Base-by-base conservation (phyloP, 768 basidiomycete species). In the Hericium erinaceus region DNA sequence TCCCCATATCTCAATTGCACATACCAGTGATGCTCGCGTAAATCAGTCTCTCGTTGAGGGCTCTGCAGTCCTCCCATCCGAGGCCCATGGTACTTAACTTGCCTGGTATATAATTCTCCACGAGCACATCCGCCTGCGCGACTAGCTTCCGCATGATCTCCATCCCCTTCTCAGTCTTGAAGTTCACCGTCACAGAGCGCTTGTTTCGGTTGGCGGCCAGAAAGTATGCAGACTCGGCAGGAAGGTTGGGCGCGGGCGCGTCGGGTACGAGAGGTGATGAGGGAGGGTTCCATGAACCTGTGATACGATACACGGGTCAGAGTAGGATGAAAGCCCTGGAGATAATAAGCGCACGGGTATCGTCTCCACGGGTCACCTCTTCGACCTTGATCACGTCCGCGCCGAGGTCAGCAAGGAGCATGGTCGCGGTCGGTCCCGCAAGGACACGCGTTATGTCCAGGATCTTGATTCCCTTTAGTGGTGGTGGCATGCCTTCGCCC, bases 311-410 rank as follows among this genome's bases (percentile, higher is more conserved):
- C 37, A 57, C 52, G 11, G 44, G 44, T n/a, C n/a, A n/a, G n/a
- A n/a, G n/a, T n/a, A n/a, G n/a, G n/a, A n/a, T n/a, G n/a, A n/a
- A n/a, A n/a, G n/a, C n/a, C n/a, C n/a, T n/a, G n/a, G n/a, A n/a
- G n/a, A n/a, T n/a, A n/a, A n/a, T n/a, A n/a, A n/a, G n/a, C n/a
- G 67, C 72, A 82, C 92, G 81, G 37, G 95, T 98, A 72, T 98
- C 95, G 66, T 98, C 95, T 22, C 95, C 95, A 58, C 77, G 79
- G 48, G 77, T 75, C 54, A 81, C 75, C 67, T 92, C 88, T 67
- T 95, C 92, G 5, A 97, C 82, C 69, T 97, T 98, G 69, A 97
- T 81, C 28, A 98, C 92, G 67, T 98, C 92, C 50, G 95, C 95
- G 1, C 92, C 87, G 39, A 95, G 73, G 72, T 95, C 92, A 7